Evolutionary conservation across 306 rosid genomes (phyloP).

Genomic region (Cicer judaicum): DNA sequence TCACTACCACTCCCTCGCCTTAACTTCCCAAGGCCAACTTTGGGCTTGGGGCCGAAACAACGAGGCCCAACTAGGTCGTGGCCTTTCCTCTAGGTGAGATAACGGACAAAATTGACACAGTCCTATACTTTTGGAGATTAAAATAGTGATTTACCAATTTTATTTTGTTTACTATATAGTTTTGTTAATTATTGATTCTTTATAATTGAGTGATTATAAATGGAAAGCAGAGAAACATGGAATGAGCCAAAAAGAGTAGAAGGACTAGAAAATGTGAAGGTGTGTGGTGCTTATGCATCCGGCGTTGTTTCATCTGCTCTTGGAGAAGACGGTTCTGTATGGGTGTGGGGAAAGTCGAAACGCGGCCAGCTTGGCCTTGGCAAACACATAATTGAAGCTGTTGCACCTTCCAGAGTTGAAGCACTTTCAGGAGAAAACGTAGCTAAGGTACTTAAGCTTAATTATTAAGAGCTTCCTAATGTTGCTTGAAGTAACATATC

Average conservation of each 20-base stretch:
- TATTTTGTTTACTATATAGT: background rate
- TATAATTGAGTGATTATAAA: background rate
- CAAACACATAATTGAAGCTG: slow-evolving; percentile 55
- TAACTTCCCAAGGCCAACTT: slow-evolving; percentile 62
- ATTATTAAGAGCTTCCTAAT: background rate
- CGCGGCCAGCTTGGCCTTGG: slow-evolving; percentile 97
- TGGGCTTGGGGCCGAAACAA: slow-evolving; percentile 96
- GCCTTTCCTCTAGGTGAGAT: slow-evolving; percentile 55
- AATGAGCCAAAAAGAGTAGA: slow-evolving; percentile 66
- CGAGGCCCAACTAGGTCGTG: slow-evolving; percentile 89
- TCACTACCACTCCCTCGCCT: slow-evolving; percentile 86
- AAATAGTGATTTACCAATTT: background rate
- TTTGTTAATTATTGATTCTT: background rate
- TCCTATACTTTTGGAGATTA: too few relatives aligned
- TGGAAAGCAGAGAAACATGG: slow-evolving; percentile 69
- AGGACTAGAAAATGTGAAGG: slow-evolving; percentile 66
- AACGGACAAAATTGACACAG: too few relatives aligned
- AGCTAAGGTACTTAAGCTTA: slow-evolving; percentile 57
- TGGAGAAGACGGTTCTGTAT: slow-evolving; percentile 85
- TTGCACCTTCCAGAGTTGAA: slow-evolving; percentile 66
- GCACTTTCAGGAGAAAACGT: slow-evolving; percentile 72
- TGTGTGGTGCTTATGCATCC: slow-evolving; percentile 75
- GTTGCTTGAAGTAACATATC: too few relatives aligned
- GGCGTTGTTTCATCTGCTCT: slow-evolving; percentile 82
- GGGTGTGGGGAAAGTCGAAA: slow-evolving; percentile 91